Conservation (phyloP, 768 basidiomycete genomes). For the Crassisporium funariophilum region DNA sequence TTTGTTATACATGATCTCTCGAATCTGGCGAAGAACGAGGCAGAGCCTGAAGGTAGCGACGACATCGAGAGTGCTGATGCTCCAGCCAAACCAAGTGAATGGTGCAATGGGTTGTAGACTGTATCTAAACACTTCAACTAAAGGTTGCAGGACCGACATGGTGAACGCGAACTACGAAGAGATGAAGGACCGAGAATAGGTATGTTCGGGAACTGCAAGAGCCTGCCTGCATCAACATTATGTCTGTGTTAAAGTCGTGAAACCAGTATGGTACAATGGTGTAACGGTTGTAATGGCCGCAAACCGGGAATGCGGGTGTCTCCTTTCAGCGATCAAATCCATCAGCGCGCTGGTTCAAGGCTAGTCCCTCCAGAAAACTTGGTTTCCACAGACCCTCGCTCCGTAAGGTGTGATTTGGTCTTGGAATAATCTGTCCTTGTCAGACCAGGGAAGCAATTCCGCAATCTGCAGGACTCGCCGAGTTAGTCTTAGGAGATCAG, state of each 20-base stretch:
- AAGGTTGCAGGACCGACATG: conserved; percentile 41
- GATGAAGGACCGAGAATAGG: conserved; percentile 4
- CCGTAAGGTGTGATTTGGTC: conserved; percentile 62
- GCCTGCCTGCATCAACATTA: background rate
- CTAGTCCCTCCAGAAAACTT: conserved; percentile 95
- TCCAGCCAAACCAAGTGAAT: conserved; percentile 65
- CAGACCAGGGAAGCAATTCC: conserved; percentile 92
- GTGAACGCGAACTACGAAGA: conserved; percentile 7
- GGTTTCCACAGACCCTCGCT: conserved; percentile 71
- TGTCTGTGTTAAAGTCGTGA: background rate
- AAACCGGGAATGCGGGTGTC: conserved; percentile 79
- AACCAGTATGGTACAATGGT: conserved; percentile 41
- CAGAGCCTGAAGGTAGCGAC: conserved; percentile 71
- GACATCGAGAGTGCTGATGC: conserved; percentile 66
- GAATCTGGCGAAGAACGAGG: conserved; percentile 65
- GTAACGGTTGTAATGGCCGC: conserved; percentile 82
- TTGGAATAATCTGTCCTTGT: conserved; percentile 87
- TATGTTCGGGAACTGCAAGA: background rate
- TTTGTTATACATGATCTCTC: conserved; percentile 43
- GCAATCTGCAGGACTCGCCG: conserved; percentile 85
- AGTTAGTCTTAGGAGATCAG: conserved; percentile 94
- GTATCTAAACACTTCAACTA: conserved; percentile 55
- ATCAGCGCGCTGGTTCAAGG: conserved; percentile 91
- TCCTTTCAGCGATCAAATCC: conserved; percentile 58
- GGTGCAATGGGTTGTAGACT: conserved; percentile 61